Conservation (phyloP, 139 green algal genomes). For the Micromonas pusilla region DNA sequence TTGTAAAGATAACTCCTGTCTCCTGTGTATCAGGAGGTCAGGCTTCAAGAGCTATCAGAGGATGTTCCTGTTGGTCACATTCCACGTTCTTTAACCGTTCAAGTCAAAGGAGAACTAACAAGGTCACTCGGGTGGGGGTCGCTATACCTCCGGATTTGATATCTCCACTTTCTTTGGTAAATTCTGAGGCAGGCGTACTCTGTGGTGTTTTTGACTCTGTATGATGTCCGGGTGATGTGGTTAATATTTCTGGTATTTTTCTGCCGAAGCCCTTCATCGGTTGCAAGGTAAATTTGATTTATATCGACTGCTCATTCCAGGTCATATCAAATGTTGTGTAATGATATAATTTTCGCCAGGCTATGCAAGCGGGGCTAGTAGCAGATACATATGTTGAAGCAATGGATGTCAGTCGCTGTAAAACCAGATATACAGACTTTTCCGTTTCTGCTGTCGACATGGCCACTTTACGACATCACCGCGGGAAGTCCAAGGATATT, state of each 20-base stretch:
- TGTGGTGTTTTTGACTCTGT: not conserved
- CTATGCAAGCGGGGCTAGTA: slow-evolving; percentile 24
- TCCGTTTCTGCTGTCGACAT: not conserved
- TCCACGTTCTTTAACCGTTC: slow-evolving; percentile 78
- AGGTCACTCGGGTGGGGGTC: slow-evolving; percentile 46
- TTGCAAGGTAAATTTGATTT: slow-evolving; percentile 38
- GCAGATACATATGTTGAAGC: slow-evolving; percentile 24
- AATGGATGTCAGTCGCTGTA: slow-evolving; percentile 1
- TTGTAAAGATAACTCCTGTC: not conserved
- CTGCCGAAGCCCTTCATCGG: slow-evolving; percentile 81
- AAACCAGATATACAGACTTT: not conserved
- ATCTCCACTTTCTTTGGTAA: not conserved
- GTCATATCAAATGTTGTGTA: not conserved
- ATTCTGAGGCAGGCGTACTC: not conserved
- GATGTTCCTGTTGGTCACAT: slow-evolving; percentile 90
- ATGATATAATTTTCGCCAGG: not conserved
- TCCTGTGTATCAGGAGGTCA: slow-evolving; percentile 35
- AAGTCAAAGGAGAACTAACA: slow-evolving; percentile 79
- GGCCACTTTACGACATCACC: not conserved
- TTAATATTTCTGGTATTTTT: slow-evolving; percentile 83
- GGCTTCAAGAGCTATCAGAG: slow-evolving; percentile 45
- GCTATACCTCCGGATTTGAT: not conserved
- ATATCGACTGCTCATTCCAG: not conserved
- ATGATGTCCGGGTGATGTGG: slow-evolving; percentile 61
- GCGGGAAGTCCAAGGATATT: slow-evolving; percentile 52